These are phyloP conservation scores for Penicillium nordicum DNA, from an alignment of 2,329 filamentous ascomycete genomes.

Conservation along the genomic window DNA sequence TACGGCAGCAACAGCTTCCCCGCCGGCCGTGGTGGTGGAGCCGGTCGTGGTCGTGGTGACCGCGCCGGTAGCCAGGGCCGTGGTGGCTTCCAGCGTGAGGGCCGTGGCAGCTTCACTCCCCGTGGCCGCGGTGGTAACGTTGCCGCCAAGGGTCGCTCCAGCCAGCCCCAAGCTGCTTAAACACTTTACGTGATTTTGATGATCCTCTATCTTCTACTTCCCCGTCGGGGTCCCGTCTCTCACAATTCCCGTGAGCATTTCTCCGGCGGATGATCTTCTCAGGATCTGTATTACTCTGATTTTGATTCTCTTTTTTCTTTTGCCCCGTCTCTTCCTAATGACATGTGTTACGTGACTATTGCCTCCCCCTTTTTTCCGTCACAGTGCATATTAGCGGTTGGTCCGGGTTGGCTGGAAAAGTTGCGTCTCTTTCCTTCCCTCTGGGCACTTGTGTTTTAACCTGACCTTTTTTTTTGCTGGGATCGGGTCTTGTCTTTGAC, in stretches of 20 bases:
- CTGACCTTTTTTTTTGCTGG: constrained; percentile 21
- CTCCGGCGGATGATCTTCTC: constrained; percentile 21
- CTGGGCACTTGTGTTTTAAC: constrained; percentile 26
- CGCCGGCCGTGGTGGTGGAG: constrained; percentile 61
- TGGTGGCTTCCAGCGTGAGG: constrained; percentile 66
- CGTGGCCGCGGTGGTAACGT: constrained; percentile 63
- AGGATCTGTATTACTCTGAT: constrained; percentile 40
- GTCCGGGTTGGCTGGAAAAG: constrained; percentile 36
- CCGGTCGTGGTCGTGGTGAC: constrained; percentile 66
- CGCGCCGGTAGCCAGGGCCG: constrained; percentile 61
- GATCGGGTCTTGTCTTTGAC: constrained; percentile 9
- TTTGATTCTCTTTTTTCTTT: constrained; percentile 21
- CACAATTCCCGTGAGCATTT: constrained; percentile 3
- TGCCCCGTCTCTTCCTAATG: constrained; percentile 30
- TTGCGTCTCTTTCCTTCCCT: constrained; percentile 31
- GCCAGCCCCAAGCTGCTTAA: constrained; percentile 46
- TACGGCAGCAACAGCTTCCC: constrained; percentile 65
- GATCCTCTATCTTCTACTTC: constrained; percentile 11
- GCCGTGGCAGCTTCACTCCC: constrained; percentile 63
- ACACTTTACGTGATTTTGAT: constrained; percentile 5
- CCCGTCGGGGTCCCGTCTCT: neutral
- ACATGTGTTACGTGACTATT: constrained; percentile 41
- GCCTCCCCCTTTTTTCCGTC: constrained; percentile 26
- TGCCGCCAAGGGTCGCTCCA: constrained; percentile 45
- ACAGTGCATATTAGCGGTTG: constrained; percentile 44